phyloP scores from a whole-genome alignment of 2,329 filamentous ascomycete species.

The Phaeomoniella chlamydospora region DNA sequence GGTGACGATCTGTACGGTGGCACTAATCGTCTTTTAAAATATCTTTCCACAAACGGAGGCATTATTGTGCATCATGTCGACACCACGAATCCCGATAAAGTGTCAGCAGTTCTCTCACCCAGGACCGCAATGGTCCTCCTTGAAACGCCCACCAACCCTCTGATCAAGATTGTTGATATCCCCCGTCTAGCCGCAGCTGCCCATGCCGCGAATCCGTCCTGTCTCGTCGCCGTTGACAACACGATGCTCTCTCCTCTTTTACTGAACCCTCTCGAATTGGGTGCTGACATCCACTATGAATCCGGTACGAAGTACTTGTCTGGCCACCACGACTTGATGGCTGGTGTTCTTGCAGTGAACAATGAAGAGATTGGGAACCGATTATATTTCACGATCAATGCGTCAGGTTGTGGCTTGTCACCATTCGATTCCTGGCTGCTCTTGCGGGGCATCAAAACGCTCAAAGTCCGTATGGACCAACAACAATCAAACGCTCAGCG shows the following conservation, averaged over 20 bases:
- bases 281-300: conserved; percentile 93
- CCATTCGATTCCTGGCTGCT: conserved; percentile 95
- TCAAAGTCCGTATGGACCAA: conserved; percentile 97
- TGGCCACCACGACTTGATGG: conserved; percentile 98
- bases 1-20: conserved; percentile 96
- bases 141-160: conserved; percentile 90
- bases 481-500: conserved; percentile 84
- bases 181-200: conserved; percentile 59
- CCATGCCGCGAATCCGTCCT: conserved; percentile 63
- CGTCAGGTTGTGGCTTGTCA: conserved; percentile 82
- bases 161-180: conserved; percentile 97
- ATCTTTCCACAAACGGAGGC: conserved; percentile 73
- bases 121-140: conserved; percentile 94
- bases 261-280: conserved; percentile 82
- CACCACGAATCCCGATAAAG: conserved; percentile 63
- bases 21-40: conserved; percentile 85
- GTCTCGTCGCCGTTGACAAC: conserved; percentile 88
- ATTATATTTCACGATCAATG: conserved; percentile 94
- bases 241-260: conserved; percentile 97
- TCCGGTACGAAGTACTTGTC: conserved; percentile 96
- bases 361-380: conserved; percentile 68
- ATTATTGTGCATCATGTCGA: conserved; percentile 95
- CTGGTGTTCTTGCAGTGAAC: conserved; percentile 87
- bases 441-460: conserved; percentile 88
- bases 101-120: conserved; percentile 51